Conservation (phyloP, 2,329 filamentous ascomycete genomes). For the Hypoxylon sp. region DNA sequence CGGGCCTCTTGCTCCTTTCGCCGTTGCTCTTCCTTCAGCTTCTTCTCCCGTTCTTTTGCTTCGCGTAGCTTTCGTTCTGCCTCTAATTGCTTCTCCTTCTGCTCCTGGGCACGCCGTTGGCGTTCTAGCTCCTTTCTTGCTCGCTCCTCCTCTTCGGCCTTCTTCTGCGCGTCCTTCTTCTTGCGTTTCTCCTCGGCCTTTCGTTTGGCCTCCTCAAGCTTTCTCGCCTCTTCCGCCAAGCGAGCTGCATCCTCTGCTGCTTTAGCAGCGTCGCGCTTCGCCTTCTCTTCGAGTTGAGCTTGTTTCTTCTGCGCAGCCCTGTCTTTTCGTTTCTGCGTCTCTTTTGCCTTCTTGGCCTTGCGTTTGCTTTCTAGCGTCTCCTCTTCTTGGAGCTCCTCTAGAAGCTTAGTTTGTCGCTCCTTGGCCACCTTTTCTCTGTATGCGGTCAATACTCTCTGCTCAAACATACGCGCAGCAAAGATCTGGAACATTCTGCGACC, state of each 20-base stretch:
- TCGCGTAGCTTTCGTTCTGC: constrained; percentile 84
- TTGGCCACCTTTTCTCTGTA: constrained; percentile 96
- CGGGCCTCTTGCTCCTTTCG: constrained; percentile 80
- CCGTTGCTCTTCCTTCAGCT: constrained; percentile 82
- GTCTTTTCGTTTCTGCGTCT: constrained; percentile 94
- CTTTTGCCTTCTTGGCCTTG: constrained; percentile 91
- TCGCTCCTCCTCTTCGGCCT: constrained; percentile 88
- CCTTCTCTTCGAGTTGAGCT: constrained; percentile 88
- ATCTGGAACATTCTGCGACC: constrained; percentile 99
- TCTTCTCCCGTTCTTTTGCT: constrained; percentile 82
- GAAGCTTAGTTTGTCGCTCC: constrained; percentile 87
- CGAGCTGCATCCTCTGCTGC: constrained; percentile 84
- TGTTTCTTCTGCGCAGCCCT: constrained; percentile 91
- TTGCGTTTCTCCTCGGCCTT: constrained; percentile 90
- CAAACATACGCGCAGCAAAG: constrained; percentile 98
- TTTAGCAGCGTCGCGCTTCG: constrained; percentile 86
- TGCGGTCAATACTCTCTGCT: constrained; percentile 94
- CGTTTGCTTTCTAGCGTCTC: constrained; percentile 76
- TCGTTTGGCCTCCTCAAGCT: constrained; percentile 78
- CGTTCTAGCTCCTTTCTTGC: constrained; percentile 86
- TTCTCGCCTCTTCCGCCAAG: constrained; percentile 79
- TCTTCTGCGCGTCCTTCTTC: constrained; percentile 90
- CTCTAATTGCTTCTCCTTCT: constrained; percentile 85
- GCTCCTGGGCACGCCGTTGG: constrained; percentile 79
- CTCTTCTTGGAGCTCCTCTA: constrained; percentile 92